A percentile compares a stretch with the other conserved stretches of the same genome.
phyloP scores from a whole-genome alignment of 2,329 filamentous ascomycete genomes.

The Talaromyces sp. region DNA sequence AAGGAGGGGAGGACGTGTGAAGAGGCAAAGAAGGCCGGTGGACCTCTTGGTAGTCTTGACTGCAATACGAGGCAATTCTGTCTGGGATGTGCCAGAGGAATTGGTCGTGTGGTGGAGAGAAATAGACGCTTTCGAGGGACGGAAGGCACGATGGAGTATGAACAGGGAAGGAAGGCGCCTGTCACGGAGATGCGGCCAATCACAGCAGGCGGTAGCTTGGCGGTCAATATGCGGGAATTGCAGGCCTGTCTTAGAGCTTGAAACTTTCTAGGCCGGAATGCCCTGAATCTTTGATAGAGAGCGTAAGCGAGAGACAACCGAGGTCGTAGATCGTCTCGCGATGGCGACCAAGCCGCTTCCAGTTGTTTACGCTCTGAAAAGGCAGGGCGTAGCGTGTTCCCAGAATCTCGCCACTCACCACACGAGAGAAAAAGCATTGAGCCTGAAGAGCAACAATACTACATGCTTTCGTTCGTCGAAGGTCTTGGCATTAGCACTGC shows the following conservation, averaged over 20 bases:
- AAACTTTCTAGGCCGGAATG: neutral
- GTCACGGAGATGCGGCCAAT: neutral
- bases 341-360: neutral
- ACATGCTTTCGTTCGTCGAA: neutral
- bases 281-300: neutral
- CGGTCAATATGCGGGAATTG: neutral
- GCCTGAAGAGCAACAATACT: neutral
- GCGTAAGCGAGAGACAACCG: neutral
- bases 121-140: neutral
- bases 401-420: neutral
- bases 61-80: neutral
- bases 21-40: neutral
- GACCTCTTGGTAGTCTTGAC: neutral
- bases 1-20: neutral
- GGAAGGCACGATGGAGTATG: neutral
- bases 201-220: neutral
- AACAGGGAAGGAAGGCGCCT: constrained; percentile 1
- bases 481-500: constrained; percentile 8
- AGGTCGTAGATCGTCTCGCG: neutral
- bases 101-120: neutral
- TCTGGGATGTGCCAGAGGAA: neutral
- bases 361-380: neutral
- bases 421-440: neutral
- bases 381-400: neutral
- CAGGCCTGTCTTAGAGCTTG: neutral